Base-by-base conservation (phyloP, 176 grass and related monocot genomes). In the Tuctoria greenei region DNA sequence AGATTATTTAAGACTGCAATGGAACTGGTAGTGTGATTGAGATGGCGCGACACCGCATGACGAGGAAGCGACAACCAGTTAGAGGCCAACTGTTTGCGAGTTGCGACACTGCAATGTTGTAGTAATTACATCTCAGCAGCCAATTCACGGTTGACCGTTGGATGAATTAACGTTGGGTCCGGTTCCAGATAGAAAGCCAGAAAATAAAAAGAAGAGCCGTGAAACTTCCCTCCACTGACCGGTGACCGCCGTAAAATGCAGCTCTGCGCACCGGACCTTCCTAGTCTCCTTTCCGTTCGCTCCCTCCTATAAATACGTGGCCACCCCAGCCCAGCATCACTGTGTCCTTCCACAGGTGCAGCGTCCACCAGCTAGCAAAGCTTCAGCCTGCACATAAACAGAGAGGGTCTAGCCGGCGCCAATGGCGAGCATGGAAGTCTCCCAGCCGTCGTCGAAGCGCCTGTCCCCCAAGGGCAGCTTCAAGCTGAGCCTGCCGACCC, bases 391-490 rank as follows among this genome's bases (percentile, higher is more conserved):
- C 26, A 3, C 54, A 1, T 21, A 3, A 31, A 6, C 28, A 1
- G 26, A 14, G 43, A 24, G n/a, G 12, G 8, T 0, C 2, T 8
- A n/a, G 2, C 6, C 20, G 2, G 21, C 11, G 10, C 26, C 15
- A 70, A 90, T 87, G 91, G 87, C 84, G 61, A 82, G 28, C 61
- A 61, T 74, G 5, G 86, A 88, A 55, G 85, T 90, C 14, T 35
- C 80, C 66, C 72, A 80, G 73, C 57, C 78, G 13, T 79, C 86
- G 20, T 79, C 86, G 20, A 88, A 64, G 80, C 74, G 79, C 7
- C 31, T 88, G 67, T 86, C 87, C 0, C 73, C 76, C 62, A 90
- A 77, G 70, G 58, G 77, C 41, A 88, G 91, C 82, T 91, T 93
- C 86, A 93, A 75, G 85, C 86, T 93, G 51, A 69, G 80, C 50